A percentile compares a stretch with the other conserved stretches of the same genome.
These are phyloP conservation scores for Lachancea meyersii DNA, from an alignment of 805 yeast species.

Conservation along the genomic window DNA sequence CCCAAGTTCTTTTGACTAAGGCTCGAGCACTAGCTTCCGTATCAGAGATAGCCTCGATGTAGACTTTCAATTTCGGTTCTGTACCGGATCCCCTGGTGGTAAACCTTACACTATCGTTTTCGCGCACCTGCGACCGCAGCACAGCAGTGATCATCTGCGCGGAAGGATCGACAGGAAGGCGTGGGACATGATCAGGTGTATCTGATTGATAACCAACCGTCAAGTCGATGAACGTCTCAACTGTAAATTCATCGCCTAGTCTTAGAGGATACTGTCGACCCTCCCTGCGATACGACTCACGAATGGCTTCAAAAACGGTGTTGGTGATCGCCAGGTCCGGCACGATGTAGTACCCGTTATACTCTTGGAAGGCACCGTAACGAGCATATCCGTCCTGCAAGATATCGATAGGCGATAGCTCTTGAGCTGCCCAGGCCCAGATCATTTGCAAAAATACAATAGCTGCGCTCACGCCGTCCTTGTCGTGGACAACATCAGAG, in stretches of 20 bases:
- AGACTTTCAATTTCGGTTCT: constrained; percentile 89
- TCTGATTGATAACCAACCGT: constrained; percentile 75
- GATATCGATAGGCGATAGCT: constrained; percentile 36
- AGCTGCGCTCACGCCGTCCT: constrained; percentile 87
- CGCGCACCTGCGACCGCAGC: constrained; percentile 12
- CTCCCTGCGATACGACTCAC: constrained; percentile 27
- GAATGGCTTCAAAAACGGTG: constrained; percentile 49
- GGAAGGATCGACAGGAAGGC: constrained; percentile 59
- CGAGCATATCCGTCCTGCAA: constrained; percentile 52
- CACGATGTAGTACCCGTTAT: constrained; percentile 78
- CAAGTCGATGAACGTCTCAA: constrained; percentile 72
- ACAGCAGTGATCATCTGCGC: constrained; percentile 84
- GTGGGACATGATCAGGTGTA: constrained; percentile 51
- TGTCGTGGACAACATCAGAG: constrained; percentile 65
- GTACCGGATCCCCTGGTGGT: constrained; percentile 95
- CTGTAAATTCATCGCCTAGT: constrained; percentile 50
- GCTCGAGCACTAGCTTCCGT: constrained; percentile 42
- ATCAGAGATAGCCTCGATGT: constrained; percentile 67
- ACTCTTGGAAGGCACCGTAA: constrained; percentile 78
- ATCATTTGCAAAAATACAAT: constrained; percentile 68
- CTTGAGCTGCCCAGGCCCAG: constrained; percentile 44
- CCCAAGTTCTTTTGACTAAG: constrained; percentile 66
- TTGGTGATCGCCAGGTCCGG: constrained; percentile 47
- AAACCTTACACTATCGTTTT: constrained; percentile 51
- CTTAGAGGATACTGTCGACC: constrained; percentile 34